Base-by-base conservation (phyloP, 2,329 filamentous ascomycete species). In the Myotisia sp. region DNA sequence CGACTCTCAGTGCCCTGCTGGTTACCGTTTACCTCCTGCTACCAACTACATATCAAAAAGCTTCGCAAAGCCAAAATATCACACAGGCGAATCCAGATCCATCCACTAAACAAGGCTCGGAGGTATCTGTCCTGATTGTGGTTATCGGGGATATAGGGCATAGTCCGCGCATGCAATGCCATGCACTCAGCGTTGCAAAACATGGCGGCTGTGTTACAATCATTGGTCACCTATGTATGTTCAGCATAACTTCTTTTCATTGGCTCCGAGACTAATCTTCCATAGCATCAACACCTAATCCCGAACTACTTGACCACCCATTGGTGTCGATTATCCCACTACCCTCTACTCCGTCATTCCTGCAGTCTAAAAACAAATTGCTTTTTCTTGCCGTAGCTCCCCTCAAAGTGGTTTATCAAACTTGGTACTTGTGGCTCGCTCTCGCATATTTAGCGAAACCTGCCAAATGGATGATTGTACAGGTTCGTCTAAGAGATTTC, bases 91-190 rank as follows among this genome's bases (percentile, higher is more conserved):
- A 19, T 23, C 29, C 7, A 8, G 19, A 22, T 23, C 20, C 6
- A 23, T n/a, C n/a, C n/a, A n/a, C n/a, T n/a, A n/a, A n/a, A n/a
- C n/a, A 26, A 26, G 12, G 20, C 19, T 5, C 8, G 10, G 4
- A 23, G 12, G 26, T 30, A 20, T 40, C 40, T 16, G 36, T 44
- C 12, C 42, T 42, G 56, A 74, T 98, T 34, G 68, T 98, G 10
- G 90, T 98, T 12, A 70, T 98, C 18, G 90, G 90, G 28, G 90
- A 98, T 52, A 86, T 98, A 54, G 90, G 90, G 24, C 75, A 86
- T 29, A 95, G 87, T 53, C 90, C 90, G 32, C 83, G 90, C 37
- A 98, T 98, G 87, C 86, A 95, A 53, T 95, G 98, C 49, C 90
- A 98, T 68, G 87, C 87, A 13, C 65, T 93, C 46, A 95, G 87